Conservation (phyloP, 768 basidiomycete species). For the Pisolithus microcarpus region DNA sequence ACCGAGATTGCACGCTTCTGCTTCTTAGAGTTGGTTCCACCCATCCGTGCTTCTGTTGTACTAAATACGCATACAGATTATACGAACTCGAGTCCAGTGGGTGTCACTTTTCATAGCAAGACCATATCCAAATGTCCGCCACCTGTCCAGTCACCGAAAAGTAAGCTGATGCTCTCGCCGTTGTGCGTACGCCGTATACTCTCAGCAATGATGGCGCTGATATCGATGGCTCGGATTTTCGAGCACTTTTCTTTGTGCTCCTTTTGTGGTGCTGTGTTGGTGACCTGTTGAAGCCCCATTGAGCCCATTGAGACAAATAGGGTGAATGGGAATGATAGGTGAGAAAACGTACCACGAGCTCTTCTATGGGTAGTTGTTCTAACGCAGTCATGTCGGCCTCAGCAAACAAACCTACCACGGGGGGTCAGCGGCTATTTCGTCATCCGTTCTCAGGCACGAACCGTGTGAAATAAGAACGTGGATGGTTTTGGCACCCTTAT, state of each 20-base stretch:
- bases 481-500: constrained; percentile 82
- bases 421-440: constrained; percentile 4
- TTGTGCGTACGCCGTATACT: constrained; percentile 93
- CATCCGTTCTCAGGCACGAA: constrained; percentile 24
- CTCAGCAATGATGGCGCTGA: constrained; percentile 89
- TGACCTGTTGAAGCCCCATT: constrained; percentile 55
- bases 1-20: no score
- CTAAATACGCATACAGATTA: neutral
- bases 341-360: constrained; percentile 63
- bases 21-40: no score
- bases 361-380: constrained; percentile 67
- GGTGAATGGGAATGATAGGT: neutral
- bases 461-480: constrained; percentile 93
- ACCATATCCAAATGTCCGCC: constrained; percentile 24
- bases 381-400: constrained; percentile 65
- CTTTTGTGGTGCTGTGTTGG: constrained; percentile 85
- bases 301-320: neutral
- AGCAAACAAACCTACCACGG: constrained; percentile 61
- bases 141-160: constrained; percentile 81
- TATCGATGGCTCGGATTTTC: constrained; percentile 85
- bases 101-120: constrained; percentile 7
- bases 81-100: neutral
- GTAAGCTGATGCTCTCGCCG: constrained; percentile 83
- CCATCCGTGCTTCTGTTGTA: neutral
- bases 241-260: constrained; percentile 53